Evolutionary conservation across 2,329 filamentous ascomycete genomes (phyloP), one percentile per base, ranked within the genome.

Genomic region (Cercospora zeina): DNA sequence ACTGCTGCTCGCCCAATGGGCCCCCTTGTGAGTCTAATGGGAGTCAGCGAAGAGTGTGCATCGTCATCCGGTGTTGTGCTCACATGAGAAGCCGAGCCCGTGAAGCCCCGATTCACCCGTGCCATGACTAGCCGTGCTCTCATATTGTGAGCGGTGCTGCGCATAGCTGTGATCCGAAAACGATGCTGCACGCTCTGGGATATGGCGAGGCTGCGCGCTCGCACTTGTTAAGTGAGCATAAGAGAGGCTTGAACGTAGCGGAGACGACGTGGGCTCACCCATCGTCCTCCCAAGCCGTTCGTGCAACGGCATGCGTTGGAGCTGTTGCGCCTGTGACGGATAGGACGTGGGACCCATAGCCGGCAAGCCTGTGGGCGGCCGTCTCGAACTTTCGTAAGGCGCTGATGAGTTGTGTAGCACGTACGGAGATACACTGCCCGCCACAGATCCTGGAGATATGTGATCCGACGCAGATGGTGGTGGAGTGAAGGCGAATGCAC

Each of bases 401-500:
- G 56, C 27, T n/a, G 69, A 6, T n/a, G 69, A 6, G 61, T 79
- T 49, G 72, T 75, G 66, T 76, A 81, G 3, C 10, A 63, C 54
- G 53, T 67, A 68, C 8, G 77, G 72, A 10, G 76, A 76, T 34
- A 70, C 72, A 27, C 76, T 78, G 36, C 78, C 77, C 7, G 65
- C 65, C 8, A 73, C 72, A 13, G 79, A 80, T 3, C 75, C 75
- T 0, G 79, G 79, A 4, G 79, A 81, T 10, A 80, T 71, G 5
- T 76, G 76, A 30, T 80, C 79, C n/a, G 78, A 79, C 19, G 78
- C 77, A 30, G 79, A 81, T 45, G 81, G 79, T 7, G 79, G 79
- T 50, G 84, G 81, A 57, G 83, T 83, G 71, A 90, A 90, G 1
- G 84, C 84, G 67, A 90, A 86, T 66, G 81, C 81, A 9, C 86